These are phyloP conservation scores for Teratosphaeria zuluensis DNA, from an alignment of 2,329 filamentous ascomycete genomes.

Conservation along the genomic window DNA sequence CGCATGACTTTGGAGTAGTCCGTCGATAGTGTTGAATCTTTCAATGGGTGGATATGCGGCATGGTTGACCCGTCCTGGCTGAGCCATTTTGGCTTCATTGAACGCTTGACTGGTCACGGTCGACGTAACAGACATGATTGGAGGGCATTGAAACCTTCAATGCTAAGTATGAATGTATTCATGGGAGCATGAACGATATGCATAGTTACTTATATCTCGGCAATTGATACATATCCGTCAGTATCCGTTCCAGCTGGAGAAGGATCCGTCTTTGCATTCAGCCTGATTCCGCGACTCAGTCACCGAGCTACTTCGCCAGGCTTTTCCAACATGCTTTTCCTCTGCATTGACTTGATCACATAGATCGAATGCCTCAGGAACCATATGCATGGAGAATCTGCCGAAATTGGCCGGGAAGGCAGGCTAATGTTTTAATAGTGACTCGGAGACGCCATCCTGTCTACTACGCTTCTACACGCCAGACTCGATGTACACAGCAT, in stretches of 20 bases:
- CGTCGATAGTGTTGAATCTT: conserved; percentile 23
- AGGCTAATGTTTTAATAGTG: no score
- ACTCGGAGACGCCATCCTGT: no score
- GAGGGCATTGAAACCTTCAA: background rate
- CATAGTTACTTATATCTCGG: background rate
- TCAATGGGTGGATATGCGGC: conserved; percentile 16
- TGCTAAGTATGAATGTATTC: no score
- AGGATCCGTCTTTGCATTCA: background rate
- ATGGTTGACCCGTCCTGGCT: background rate
- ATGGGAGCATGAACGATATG: no score
- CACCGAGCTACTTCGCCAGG: no score
- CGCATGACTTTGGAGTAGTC: conserved; percentile 23
- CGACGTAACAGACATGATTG: background rate
- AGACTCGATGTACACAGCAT: no score
- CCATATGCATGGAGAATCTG: no score
- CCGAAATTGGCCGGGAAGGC: no score
- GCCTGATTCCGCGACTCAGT: background rate
- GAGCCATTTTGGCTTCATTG: background rate
- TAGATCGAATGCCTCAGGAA: no score
- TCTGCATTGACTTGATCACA: no score
- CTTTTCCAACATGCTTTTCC: no score
- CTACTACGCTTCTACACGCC: no score
- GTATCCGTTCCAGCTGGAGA: background rate
- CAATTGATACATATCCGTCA: background rate
- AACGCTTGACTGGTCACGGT: background rate